Percentiles rank a stretch among this genome's conserved stretches.
phyloP scores from a whole-genome alignment of 208 protist genomes.

The Trypanosoma mega region DNA sequence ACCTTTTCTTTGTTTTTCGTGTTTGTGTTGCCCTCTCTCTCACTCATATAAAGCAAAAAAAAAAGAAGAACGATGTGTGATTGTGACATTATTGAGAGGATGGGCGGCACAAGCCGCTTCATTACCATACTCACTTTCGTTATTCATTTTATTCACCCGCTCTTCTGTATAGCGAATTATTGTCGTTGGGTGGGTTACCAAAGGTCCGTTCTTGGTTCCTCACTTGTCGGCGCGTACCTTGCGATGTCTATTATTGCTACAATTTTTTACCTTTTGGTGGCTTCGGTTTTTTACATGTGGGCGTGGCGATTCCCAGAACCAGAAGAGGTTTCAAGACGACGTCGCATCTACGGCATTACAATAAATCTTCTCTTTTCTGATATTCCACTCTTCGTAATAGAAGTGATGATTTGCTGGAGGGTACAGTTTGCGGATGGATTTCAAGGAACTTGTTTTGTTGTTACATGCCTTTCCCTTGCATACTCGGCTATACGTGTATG shows the following conservation, averaged over 20 bases:
- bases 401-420: constrained; percentile 70
- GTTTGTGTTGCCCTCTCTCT: too few species aligned
- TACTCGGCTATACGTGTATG: constrained; percentile 83
- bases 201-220: constrained; percentile 16
- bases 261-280: constrained; percentile 62
- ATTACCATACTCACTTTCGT: constrained; percentile 69
- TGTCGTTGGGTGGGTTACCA: constrained; percentile 61
- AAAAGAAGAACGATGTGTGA: constrained; percentile 2
- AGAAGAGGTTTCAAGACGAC: constrained; percentile 80
- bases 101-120: constrained; percentile 58
- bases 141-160: constrained; percentile 78
- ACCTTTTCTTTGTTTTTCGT: constrained; percentile 10
- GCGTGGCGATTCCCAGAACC: constrained; percentile 87
- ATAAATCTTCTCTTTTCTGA: constrained; percentile 82
- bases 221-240: constrained; percentile 55
- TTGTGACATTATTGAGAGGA: constrained; percentile 46
- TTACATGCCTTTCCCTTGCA: constrained; percentile 68
- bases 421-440: constrained; percentile 54
- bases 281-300: constrained; percentile 91
- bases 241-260: constrained; percentile 61
- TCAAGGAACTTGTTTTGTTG: constrained; percentile 65
- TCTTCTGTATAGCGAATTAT: constrained; percentile 75
- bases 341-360: constrained; percentile 73
- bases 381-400: constrained; percentile 78
- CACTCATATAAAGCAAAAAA: not conserved